Conservation (phyloP, 1,284 basidiomycete genomes). For the Quambalaria eucalypti region DNA sequence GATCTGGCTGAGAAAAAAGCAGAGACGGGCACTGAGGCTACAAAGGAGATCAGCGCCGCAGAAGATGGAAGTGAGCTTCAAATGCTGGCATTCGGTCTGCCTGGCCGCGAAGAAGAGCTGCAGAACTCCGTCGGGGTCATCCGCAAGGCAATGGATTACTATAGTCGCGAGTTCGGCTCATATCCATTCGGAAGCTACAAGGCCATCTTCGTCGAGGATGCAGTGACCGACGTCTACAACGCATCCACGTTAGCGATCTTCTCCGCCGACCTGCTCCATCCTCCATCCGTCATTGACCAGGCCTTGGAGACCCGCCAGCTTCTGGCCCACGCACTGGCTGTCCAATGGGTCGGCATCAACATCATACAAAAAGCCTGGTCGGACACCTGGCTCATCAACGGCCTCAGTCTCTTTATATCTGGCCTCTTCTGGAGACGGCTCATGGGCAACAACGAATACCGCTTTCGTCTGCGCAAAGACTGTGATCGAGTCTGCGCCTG, state of each 20-base stretch:
- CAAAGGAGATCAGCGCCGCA: slow-evolving; percentile 4
- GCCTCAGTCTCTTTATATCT: slow-evolving; percentile 80
- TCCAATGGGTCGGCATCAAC: slow-evolving; percentile 95
- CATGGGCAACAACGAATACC: slow-evolving; percentile 93
- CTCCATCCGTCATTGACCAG: slow-evolving; percentile 83
- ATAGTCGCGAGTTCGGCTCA: slow-evolving; percentile 82
- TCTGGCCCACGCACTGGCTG: slow-evolving; percentile 70
- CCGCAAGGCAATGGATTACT: slow-evolving; percentile 82
- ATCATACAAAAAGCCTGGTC: slow-evolving; percentile 90
- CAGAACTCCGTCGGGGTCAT: slow-evolving; percentile 65
- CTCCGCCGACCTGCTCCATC: slow-evolving; percentile 74
- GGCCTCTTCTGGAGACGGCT: slow-evolving; percentile 77
- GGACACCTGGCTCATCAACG: slow-evolving; percentile 92
- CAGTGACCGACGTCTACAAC: slow-evolving; percentile 60
- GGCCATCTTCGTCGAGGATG: slow-evolving; percentile 85
- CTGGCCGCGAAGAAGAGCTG: slow-evolving; percentile 65
- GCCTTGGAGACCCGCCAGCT: slow-evolving; percentile 80
- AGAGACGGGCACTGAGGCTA: neutral
- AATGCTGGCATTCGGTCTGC: slow-evolving; percentile 85
- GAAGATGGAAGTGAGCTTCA: slow-evolving; percentile 57
- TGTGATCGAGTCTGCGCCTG: slow-evolving; percentile 83
- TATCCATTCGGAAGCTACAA: slow-evolving; percentile 92
- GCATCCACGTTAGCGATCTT: slow-evolving; percentile 74
- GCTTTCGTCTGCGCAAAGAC: slow-evolving; percentile 89
- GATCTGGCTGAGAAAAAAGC: slow-evolving; percentile 6